Base-by-base conservation (phyloP, 345 rosid genomes). In the Moringa oleifera region DNA sequence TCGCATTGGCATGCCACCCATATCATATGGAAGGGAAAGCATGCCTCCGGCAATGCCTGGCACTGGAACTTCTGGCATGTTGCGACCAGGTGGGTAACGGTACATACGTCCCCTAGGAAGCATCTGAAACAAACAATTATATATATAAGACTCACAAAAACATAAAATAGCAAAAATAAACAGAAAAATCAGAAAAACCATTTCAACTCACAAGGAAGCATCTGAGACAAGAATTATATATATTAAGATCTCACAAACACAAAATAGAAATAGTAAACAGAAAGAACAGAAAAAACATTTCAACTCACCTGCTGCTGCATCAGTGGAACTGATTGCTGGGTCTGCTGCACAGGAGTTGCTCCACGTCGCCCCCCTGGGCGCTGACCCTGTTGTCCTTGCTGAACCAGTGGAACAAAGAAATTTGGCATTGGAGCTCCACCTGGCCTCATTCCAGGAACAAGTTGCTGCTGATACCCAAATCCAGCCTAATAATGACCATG, bases 391-490 rank as follows among this genome's bases (percentile, higher is more conserved):
- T 77, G 85, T 46, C 80, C 82, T 46, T 68, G 86, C 68, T 82
- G 91, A 25, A 80, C 91, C 77, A 81, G 66, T 10, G 91, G 89
- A 68, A 83, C 77, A 51, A 80, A 83, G 81, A 76, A 83, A 66
- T 83, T 88, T 23, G 89, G 84, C 74, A 83, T 76, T 18, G 89
- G 86, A 21, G 76, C 88, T 7, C 82, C 87, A 51, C 86, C 89
- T 45, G 95, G 91, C 71, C 95, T 75, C 87, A 85, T 85, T 56
- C 89, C 95, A 23, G 91, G 87, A 71, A 83, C 83, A 60, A 88
- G 89, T 67, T 85, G 95, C 68, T 83, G 95, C 74, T 83, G 95
- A 72, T 85, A 88, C 31, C 95, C 91, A 79, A 85, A 88, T 24
- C 95, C 85, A 71, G 89, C 84, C 87, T 85, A 53, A 19, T 28